Evolutionary conservation across 805 yeast species (phyloP), one percentile per base, ranked within the genome.

Genomic region (Schizosaccharomyces osmophilus): DNA sequence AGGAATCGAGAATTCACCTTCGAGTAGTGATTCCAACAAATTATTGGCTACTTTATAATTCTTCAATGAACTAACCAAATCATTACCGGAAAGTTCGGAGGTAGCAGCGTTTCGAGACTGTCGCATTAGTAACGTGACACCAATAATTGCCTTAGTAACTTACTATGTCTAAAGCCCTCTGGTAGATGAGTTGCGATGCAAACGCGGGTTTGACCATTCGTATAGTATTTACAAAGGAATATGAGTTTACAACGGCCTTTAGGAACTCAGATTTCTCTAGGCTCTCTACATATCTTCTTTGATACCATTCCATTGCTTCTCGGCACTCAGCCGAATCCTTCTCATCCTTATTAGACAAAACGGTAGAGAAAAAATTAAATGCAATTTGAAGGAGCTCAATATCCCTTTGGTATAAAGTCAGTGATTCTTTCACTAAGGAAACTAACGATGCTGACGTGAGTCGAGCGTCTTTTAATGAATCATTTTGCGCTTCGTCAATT

Each of bases 11-110:
- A 59, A 60, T 39, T 65, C 66, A 43, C 41, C 48, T 31, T 67
- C 69, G 61, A 88, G 71, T 32, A 90, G 74, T 0, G 95, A 87
- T 69, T 87, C 94, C 68, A 90, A 74, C 96, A 90, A 87, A 97
- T 97, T 90, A 61, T 90, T 80, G 0, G 96, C 83, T 0, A 95
- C 87, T 3, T 94, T 86, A 70, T 90, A 90, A 8, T 90, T 85
- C 63, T 85, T 72, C 71, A 89, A 96, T 72, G 97, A 89, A 5
- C 84, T 85, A 22, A 75, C 74, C 60, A 85, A 70, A 68, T 84
- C 88, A 62, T 81, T 84, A 57, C 85, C 85, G 51, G 78, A 79
- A 67, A 88, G 75, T 72, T 90, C 98, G 69, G 84, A 82, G 62
- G 85, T 83, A 0, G 97, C 97, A 0, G 97, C 95, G 60, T 81